A percentile compares a stretch with the other conserved stretches of the same genome.
Evolutionary conservation across 768 basidiomycete genomes (phyloP).

Genomic region (Fomitopsis pulvina): DNA sequence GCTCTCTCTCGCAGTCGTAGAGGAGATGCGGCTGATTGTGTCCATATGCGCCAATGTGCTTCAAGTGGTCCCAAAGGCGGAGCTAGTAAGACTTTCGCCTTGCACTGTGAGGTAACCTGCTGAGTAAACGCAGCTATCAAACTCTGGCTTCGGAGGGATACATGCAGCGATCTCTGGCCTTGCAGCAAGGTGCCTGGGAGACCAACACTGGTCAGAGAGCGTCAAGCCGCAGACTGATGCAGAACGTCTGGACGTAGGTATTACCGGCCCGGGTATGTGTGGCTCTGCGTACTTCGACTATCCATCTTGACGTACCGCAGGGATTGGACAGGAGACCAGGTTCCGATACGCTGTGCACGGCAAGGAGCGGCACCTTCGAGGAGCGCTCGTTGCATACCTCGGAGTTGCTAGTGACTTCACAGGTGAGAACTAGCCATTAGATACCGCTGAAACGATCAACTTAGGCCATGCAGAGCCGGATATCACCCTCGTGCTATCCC

Average conservation of each 20-base stretch:
- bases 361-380: conserved; percentile 52
- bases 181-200: conserved; percentile 63
- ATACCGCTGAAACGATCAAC: neutral
- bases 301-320: conserved; percentile 23
- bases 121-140: conserved; percentile 43
- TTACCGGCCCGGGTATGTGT: conserved; percentile 47
- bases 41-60: conserved; percentile 63
- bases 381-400: conserved; percentile 59
- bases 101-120: neutral
- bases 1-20: conserved; percentile 57
- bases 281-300: neutral
- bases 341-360: conserved; percentile 53
- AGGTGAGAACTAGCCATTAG: conserved; percentile 28
- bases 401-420: conserved; percentile 70
- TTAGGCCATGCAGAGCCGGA: conserved; percentile 47
- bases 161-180: conserved; percentile 75
- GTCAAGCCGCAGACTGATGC: conserved; percentile 61
- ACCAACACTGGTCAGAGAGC: conserved; percentile 47
- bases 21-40: conserved; percentile 77
- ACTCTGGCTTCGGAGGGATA: conserved; percentile 78
- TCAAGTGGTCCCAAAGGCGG: conserved; percentile 66
- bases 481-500: conserved; percentile 65
- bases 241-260: conserved; percentile 51
- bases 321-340: conserved; percentile 44
- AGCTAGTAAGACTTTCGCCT: conserved; percentile 51